These are phyloP conservation scores for Nyssa sinensis DNA, from an alignment of 148 eudicot species.

Conservation along the genomic window DNA sequence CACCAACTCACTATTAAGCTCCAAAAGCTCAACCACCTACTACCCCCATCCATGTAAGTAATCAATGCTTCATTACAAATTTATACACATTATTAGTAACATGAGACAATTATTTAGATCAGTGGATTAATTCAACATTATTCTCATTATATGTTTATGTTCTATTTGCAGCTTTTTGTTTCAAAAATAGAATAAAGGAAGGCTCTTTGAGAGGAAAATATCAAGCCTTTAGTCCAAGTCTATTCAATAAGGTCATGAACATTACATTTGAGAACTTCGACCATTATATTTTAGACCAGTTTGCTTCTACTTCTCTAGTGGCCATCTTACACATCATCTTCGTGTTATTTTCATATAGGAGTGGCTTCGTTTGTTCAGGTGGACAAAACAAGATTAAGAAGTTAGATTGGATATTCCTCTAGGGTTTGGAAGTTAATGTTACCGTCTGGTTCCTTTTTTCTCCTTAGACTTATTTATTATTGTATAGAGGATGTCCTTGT, in stretches of 20 bases:
- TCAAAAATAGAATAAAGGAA: constrained; percentile 8
- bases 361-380: not conserved
- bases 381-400: too few relatives aligned
- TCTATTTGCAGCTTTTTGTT: constrained; percentile 19
- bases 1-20: too few relatives aligned
- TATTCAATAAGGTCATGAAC: constrained; percentile 27
- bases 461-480: not conserved
- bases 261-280: constrained; percentile 11
- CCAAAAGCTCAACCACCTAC: constrained; percentile 10
- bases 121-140: too few relatives aligned
- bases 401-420: too few relatives aligned
- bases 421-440: not conserved
- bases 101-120: too few relatives aligned
- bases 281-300: constrained; percentile 16
- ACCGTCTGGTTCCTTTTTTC: too few relatives aligned
- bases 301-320: constrained; percentile 25
- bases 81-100: too few relatives aligned
- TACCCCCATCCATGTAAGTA: constrained; percentile 15
- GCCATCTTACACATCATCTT: constrained; percentile 13
- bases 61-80: too few relatives aligned
- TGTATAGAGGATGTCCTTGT: not conserved
- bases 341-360: constrained; percentile 14
- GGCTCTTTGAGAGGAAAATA: constrained; percentile 10
- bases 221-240: not conserved
- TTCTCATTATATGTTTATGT: not conserved